Evolutionary conservation across 768 basidiomycete species (phyloP), one percentile per base, ranked within the genome.

Genomic region (Podaxis rugospora): DNA sequence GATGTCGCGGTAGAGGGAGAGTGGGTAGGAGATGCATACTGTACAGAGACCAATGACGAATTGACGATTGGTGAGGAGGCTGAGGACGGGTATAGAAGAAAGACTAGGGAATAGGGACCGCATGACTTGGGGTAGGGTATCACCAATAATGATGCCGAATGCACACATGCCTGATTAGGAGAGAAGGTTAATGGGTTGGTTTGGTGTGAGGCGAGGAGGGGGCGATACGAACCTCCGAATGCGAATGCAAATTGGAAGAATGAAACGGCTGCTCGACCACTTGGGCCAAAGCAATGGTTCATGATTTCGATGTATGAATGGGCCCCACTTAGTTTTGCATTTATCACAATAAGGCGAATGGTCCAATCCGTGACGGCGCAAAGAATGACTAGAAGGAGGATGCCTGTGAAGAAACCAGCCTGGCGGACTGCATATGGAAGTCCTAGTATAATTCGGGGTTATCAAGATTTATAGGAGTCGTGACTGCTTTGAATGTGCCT

Each of bases 171-270:
- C 92, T 92, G 62, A 16, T 44, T 44, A 5, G 2, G 39, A 46
- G 42, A 39, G 10, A 21, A 21, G 18, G 16, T 44, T 16, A 35
- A 40, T 44, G 46, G 23, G 36, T 10, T 25, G n/a, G 44, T 49
- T 42, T 25, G 42, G 16, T 10, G 13, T 42, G 25, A 9, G 55
- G 11, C 10, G 10, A 13, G 37, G 35, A 52, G 27, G 27, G 46
- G 18, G 1, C 13, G 18, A 28, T 28, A 72, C 84, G 55, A 68
- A 88, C 94, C 95, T 67, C 97, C 97, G 65, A 97, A 97, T 6
- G 97, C 97, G 70, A 99, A 98, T 3, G 94, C 80, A 70, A 99
- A 98, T 71, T 98, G 97, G 70, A 99, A 98, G 72, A 98, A 89
- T 0, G 95, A 96, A 16, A 97, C 93, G 0, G 93, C 92, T 1